Base-by-base conservation (phyloP, 179 eudicot genomes). In the Carnegiea gigantea region DNA sequence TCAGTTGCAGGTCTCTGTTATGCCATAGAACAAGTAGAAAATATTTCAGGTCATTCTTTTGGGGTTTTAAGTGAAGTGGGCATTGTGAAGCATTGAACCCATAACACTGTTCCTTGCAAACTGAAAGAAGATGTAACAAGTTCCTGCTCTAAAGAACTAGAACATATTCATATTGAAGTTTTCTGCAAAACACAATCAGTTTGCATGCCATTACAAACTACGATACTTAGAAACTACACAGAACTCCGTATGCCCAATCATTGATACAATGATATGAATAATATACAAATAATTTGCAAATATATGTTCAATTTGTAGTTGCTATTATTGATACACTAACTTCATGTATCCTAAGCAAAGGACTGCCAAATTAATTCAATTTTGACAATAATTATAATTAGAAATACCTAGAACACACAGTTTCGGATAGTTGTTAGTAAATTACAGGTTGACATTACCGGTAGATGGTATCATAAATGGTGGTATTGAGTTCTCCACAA, bases 1-100 rank as follows among this genome's bases (percentile, higher is more conserved):
- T 96, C 99, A 36, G 89, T 72, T 57, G 92, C 91, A 80, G 98
- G 99, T 80, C 91, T 95, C 99, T 96, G 82, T 77, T 71, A 80
- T 79, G 76, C 72, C 64, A 70, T 51, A 73, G 28, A 77, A 76
- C 70, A 64, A 78, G 9, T 80, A 82, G 13, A 46, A 68, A 77
- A 18, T 14, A 36, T 72, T 26, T 71, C 38, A 73, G 64, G 23
- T 59, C 73, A n/a, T 62, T 62, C 30, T 24, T 24, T 21, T 62
- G 23, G 10, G 12, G 6, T 8, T 62, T 62, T n/a, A 5, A 23
- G 30, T 30, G 68, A 6, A 14, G 68, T 6, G 30, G 3, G 30
- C 33, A 18, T 18, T 24, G 68, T 23, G 2, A 28, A 62, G 0
- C 62, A 62, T n/a, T 62, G 68, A 23, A 62, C 68, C 62, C 68